A percentile compares a stretch with the other conserved stretches of the same genome.
phyloP scores from a whole-genome alignment of 176 grass and related monocot genomes.

The Panicum miliaceum region DNA sequence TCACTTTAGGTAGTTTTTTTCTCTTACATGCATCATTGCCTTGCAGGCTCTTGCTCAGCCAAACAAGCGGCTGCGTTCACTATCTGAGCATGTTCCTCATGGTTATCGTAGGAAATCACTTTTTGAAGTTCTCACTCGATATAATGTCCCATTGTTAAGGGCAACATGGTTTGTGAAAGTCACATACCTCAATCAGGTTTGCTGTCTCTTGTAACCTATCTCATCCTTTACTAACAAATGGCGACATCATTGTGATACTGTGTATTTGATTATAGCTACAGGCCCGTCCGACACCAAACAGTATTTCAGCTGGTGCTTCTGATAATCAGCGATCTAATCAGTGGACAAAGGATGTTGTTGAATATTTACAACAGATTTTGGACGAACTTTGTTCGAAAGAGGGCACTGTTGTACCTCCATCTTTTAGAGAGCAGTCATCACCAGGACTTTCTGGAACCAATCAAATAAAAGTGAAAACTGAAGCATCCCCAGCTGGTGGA shows the following conservation, averaged over 20 bases:
- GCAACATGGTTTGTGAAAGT: conserved; percentile 99
- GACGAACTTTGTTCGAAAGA: conserved; percentile 94
- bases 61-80: conserved; percentile 68
- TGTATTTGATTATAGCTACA: conserved; percentile 60
- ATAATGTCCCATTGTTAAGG: conserved; percentile 88
- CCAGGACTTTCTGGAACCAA: conserved; percentile 55
- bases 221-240: conserved; percentile 37
- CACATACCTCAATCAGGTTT: conserved; percentile 99
- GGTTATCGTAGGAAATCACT: conserved; percentile 97
- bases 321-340: conserved; percentile 87
- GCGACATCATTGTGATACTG: conserved; percentile 26
- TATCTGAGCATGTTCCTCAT: conserved; percentile 94
- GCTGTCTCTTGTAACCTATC: conserved; percentile 28
- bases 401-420: conserved; percentile 43
- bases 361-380: conserved; percentile 89
- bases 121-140: conserved; percentile 89
- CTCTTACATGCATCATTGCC: conserved; percentile 8
- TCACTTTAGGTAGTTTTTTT: conserved; percentile 35
- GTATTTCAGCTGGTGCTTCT: conserved; percentile 62
- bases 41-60: conserved; percentile 86
- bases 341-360: conserved; percentile 92
- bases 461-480: conserved; percentile 65
- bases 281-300: conserved; percentile 60
- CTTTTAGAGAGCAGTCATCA: conserved; percentile 75
- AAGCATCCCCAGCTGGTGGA: conserved; percentile 56